Conservation (phyloP, 2,329 filamentous ascomycete genomes). For the Hypoxylon sp. region DNA sequence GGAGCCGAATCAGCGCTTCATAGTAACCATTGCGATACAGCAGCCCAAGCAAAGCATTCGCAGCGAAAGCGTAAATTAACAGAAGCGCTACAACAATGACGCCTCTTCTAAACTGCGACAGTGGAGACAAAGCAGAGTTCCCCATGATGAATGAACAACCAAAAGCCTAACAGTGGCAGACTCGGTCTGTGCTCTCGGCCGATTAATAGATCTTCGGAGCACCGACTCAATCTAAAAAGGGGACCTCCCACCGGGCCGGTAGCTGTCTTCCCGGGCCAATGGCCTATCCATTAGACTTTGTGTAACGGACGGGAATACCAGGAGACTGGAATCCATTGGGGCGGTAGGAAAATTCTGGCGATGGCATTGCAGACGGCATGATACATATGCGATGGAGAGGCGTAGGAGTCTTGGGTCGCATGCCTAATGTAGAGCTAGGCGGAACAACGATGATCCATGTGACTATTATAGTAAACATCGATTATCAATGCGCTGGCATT, state of each 20-base stretch:
- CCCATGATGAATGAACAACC: conserved; percentile 22
- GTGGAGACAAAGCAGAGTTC: conserved; percentile 12
- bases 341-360: conserved; percentile 16
- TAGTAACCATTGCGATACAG: conserved; percentile 41
- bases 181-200: conserved; percentile 12
- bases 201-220: conserved; percentile 14
- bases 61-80: conserved; percentile 35
- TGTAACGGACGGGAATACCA: conserved; percentile 25
- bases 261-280: conserved; percentile 21
- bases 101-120: conserved; percentile 22
- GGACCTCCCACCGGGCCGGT: conserved; percentile 19
- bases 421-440: conserved; percentile 8
- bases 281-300: conserved; percentile 22
- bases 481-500: conserved; percentile 26
- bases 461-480: conserved; percentile 13
- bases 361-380: conserved; percentile 14
- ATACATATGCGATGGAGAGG: conserved; percentile 18
- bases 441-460: conserved; percentile 31
- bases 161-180: neutral
- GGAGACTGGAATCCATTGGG: conserved; percentile 24
- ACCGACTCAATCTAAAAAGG: conserved; percentile 14
- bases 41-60: conserved; percentile 34
- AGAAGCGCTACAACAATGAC: conserved; percentile 31
- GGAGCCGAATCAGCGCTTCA: conserved; percentile 34
- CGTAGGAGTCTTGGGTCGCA: conserved; percentile 14